phyloP scores from a whole-genome alignment of 257 asterid genomes.

The Datura wrightii region DNA sequence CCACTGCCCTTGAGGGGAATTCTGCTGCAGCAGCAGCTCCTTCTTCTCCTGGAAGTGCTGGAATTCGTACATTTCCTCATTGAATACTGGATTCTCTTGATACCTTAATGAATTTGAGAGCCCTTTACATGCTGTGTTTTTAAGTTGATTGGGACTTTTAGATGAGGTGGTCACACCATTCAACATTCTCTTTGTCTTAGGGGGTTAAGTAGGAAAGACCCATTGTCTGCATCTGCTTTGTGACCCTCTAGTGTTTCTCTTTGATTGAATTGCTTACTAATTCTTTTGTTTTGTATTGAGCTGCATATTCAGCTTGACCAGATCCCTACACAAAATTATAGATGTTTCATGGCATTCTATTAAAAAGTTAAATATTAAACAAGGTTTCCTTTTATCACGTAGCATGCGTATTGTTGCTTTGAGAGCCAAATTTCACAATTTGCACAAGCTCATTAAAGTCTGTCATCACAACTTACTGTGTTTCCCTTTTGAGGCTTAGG shows the following conservation, averaged over 20 bases:
- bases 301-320: constrained; percentile 15
- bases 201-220: not conserved
- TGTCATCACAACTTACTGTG: not conserved
- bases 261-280: not conserved
- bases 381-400: too few species aligned
- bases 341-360: not conserved
- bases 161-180: constrained; percentile 14
- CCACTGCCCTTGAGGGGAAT: constrained; percentile 97
- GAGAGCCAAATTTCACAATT: not conserved
- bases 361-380: too few species aligned
- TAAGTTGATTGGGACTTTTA: not conserved
- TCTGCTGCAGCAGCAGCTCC: constrained; percentile 84
- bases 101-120: constrained; percentile 55
- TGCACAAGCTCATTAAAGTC: constrained; percentile 11
- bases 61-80: constrained; percentile 68
- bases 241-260: not conserved
- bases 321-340: not conserved
- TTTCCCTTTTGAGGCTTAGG: constrained; percentile 8
- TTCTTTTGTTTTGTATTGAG: not conserved
- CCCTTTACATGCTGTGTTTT: constrained; percentile 36
- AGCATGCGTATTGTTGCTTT: not conserved
- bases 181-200: not conserved
- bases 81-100: constrained; percentile 41
- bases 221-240: not conserved
- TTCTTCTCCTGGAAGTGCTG: constrained; percentile 93